A percentile compares a stretch with the other conserved stretches of the same genome.
These are phyloP conservation scores for Fusarium coicis DNA, from an alignment of 2,329 filamentous ascomycete species.

Conservation along the genomic window DNA sequence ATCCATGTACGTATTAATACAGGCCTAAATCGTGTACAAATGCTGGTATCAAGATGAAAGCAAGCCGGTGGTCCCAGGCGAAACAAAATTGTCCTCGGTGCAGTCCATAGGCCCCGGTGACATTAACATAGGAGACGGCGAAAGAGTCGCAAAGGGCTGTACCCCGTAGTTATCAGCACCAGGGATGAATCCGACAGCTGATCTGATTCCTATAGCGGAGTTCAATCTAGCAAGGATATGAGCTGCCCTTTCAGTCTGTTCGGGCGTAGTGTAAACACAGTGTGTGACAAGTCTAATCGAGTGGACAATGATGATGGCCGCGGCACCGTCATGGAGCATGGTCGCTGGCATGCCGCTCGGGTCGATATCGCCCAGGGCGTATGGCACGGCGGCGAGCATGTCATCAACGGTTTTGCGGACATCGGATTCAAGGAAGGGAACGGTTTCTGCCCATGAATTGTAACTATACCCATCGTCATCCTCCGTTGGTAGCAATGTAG, in stretches of 20 bases:
- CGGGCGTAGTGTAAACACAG: conserved; percentile 43
- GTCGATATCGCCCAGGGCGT: conserved; percentile 46
- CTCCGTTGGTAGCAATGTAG: conserved; percentile 12
- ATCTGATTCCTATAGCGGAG: conserved; percentile 45
- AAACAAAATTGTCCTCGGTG: not conserved
- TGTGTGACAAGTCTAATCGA: conserved; percentile 47
- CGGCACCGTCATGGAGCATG: conserved; percentile 46
- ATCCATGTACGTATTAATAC: not conserved
- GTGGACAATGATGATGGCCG: conserved; percentile 46
- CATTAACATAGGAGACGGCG: not conserved
- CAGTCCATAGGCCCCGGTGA: not conserved
- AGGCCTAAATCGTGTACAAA: not conserved
- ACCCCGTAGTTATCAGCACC: not conserved
- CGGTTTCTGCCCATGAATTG: conserved; percentile 25
- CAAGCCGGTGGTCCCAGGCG: not conserved
- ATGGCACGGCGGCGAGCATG: conserved; percentile 47
- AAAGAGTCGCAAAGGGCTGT: not conserved
- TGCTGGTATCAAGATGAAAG: conserved; percentile 13
- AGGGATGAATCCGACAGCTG: conserved; percentile 34
- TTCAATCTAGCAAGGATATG: conserved; percentile 44
- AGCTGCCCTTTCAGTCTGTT: conserved; percentile 37
- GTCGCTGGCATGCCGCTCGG: conserved; percentile 33
- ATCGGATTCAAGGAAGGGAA: conserved; percentile 39
- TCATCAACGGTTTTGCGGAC: conserved; percentile 45
- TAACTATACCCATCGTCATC: conserved; percentile 9